phyloP scores from a whole-genome alignment of 495 filamentous ascomycete species.

The Penicillium nucicola region DNA sequence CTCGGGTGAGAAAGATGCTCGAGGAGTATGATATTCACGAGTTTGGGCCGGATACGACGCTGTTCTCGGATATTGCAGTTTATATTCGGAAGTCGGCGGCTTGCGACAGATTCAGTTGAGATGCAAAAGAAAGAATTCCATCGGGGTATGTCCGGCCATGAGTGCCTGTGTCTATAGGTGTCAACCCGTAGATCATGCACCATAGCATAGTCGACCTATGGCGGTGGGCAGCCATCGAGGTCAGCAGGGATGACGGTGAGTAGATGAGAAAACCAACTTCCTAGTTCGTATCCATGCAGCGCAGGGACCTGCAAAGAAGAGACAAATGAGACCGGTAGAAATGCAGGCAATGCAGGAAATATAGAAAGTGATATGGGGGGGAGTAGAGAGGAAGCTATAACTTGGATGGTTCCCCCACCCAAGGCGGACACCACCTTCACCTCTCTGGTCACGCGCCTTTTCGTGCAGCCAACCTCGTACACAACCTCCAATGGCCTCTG shows the following conservation, averaged over 20 bases:
- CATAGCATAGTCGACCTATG: no score
- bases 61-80: conserved; percentile 8
- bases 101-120: background rate
- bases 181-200: background rate
- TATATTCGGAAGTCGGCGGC: conserved; percentile 9
- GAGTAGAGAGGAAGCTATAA: no score
- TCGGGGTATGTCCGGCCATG: background rate
- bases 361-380: no score
- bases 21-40: conserved; percentile 13
- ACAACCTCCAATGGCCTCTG: conserved; percentile 64
- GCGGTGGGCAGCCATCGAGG: no score
- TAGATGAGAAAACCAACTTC: no score
- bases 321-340: no score
- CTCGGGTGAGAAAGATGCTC: conserved; percentile 14
- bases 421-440: conserved; percentile 28
- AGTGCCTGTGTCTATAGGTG: background rate
- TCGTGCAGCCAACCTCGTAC: conserved; percentile 81
- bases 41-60: conserved; percentile 4
- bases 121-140: background rate
- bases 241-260: no score
- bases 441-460: conserved; percentile 51
- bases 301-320: no score
- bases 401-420: conserved; percentile 7
- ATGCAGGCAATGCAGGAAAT: no score
- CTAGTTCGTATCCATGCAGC: no score